Evolutionary conservation across 2,329 filamentous ascomycete species (phyloP).

Genomic region (Talaromyces sp.): DNA sequence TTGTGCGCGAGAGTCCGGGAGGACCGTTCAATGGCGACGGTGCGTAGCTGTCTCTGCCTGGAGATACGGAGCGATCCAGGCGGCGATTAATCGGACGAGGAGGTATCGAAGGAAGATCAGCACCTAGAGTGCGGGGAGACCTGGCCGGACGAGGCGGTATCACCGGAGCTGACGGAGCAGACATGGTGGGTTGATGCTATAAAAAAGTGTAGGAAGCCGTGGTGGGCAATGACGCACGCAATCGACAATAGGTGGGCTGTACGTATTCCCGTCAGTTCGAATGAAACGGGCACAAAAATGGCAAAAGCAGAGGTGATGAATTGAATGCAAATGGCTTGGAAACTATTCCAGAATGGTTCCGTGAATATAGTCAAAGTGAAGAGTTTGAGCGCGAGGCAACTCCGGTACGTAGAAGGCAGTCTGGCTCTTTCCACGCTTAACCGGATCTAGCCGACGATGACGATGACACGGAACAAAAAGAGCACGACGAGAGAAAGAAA

Average conservation of each 20-base stretch:
- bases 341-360: neutral
- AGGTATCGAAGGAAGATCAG: conserved; percentile 56
- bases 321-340: neutral
- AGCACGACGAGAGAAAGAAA: neutral
- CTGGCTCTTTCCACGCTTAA: conserved; percentile 15
- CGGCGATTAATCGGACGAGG: conserved; percentile 67
- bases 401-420: conserved; percentile 6
- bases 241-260: neutral
- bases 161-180: conserved; percentile 49
- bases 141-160: conserved; percentile 63
- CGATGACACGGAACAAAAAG: conserved; percentile 3
- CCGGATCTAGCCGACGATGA: conserved; percentile 19
- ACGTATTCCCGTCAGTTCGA: neutral
- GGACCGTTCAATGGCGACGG: conserved; percentile 80
- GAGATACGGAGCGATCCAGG: conserved; percentile 72
- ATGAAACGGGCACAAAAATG: neutral
- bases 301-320: neutral
- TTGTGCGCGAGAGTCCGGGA: conserved; percentile 34
- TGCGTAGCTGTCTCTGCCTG: conserved; percentile 73
- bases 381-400: conserved; percentile 14
- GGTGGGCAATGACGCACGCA: conserved; percentile 17
- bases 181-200: conserved; percentile 31
- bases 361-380: neutral
- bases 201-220: conserved; percentile 16
- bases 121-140: conserved; percentile 46